Percentiles rank a stretch among this genome's conserved stretches.
Evolutionary conservation across 768 basidiomycete genomes (phyloP).

Genomic region (Chiua virens): DNA sequence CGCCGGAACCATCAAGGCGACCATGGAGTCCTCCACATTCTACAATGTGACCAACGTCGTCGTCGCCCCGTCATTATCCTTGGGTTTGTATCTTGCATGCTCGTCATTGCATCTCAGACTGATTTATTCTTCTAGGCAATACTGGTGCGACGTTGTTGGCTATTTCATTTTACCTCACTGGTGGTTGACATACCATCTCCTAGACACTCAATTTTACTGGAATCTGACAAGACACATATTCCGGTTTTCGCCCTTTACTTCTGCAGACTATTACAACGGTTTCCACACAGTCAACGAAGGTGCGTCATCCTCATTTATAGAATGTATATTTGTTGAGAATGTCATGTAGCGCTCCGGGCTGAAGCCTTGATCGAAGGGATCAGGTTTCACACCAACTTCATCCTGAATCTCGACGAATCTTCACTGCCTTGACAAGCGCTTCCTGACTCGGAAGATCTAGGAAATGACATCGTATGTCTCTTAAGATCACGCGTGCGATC

Average conservation of each 20-base stretch:
- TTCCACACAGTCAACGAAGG: constrained; percentile 22
- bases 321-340: background rate
- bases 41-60: constrained; percentile 12
- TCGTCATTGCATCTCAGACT: background rate
- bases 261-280: constrained; percentile 14
- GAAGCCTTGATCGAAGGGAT: constrained; percentile 61
- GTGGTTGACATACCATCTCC: background rate
- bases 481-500: no score
- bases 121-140: constrained; percentile 8
- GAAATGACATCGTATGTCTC: no score
- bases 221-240: constrained; percentile 45
- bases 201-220: constrained; percentile 20
- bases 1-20: constrained; percentile 32
- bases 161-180: background rate
- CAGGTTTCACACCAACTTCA: constrained; percentile 62
- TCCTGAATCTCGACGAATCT: constrained; percentile 66
- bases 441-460: background rate
- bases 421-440: constrained; percentile 6
- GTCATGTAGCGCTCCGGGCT: constrained; percentile 42
- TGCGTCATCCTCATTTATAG: background rate
- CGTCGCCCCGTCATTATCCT: constrained; percentile 10
- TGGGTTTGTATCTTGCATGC: constrained; percentile 7
- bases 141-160: constrained; percentile 11
- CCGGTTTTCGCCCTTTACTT: constrained; percentile 46
- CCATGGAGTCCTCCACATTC: constrained; percentile 25